phyloP scores from a whole-genome alignment of 2,329 filamentous ascomycete genomes.

The Alternaria alternata region DNA sequence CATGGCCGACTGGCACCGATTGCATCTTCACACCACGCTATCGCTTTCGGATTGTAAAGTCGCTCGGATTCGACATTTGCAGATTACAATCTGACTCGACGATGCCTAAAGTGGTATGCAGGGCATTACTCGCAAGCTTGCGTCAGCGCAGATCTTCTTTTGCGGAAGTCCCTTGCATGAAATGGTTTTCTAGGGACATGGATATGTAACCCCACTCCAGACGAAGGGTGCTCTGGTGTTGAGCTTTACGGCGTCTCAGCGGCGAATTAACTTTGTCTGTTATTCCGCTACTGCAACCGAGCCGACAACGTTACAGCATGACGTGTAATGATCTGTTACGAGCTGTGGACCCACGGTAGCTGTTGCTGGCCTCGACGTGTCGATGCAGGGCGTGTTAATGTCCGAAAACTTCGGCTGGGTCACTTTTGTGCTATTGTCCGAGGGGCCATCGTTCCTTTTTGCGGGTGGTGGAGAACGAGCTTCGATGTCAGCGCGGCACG shows the following conservation, averaged over 20 bases:
- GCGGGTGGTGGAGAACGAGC: not conserved
- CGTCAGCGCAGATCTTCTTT: not conserved
- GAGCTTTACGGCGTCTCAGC: slow-evolving; percentile 6
- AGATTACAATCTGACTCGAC: not conserved
- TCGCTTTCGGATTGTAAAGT: slow-evolving; percentile 7
- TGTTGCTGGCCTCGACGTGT: slow-evolving; percentile 2
- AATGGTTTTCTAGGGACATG: slow-evolving; percentile 1
- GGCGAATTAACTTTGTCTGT: slow-evolving; percentile 1
- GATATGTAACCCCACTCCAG: slow-evolving; percentile 6
- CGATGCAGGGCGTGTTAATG: slow-evolving; percentile 13
- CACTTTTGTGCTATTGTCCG: slow-evolving; percentile 5
- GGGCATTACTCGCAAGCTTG: slow-evolving; percentile 5
- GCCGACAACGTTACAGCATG: slow-evolving; percentile 11
- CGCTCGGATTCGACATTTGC: not conserved
- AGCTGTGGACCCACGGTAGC: slow-evolving; percentile 1
- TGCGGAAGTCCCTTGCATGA: not conserved
- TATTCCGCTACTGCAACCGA: slow-evolving; percentile 14
- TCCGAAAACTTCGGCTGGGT: not conserved
- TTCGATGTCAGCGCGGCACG: not conserved
- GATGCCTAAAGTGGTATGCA: not conserved
- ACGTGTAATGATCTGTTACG: slow-evolving; percentile 5
- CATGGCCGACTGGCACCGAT: not conserved
- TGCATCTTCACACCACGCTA: not conserved
- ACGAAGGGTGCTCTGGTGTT: slow-evolving; percentile 5
- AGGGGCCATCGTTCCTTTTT: slow-evolving; percentile 4